phyloP scores from a whole-genome alignment of 352 stramenopile species.

The Phytopythium sindhum region DNA sequence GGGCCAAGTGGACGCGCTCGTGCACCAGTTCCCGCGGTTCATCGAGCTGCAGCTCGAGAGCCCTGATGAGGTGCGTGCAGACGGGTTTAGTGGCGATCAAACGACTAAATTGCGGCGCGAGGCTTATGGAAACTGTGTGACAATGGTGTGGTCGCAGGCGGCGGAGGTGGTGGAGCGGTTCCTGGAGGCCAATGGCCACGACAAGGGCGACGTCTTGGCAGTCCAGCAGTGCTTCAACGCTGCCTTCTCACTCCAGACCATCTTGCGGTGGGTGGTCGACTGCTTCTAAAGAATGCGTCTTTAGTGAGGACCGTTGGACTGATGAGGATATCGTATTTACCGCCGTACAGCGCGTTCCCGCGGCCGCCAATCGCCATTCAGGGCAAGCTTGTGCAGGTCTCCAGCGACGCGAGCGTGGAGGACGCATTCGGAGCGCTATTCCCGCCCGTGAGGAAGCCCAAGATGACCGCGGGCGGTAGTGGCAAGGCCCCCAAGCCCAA shows the following conservation, averaged over 20 bases:
- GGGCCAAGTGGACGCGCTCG: conserved; percentile 46
- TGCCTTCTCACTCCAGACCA: conserved; percentile 71
- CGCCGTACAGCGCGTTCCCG: conserved; percentile 45
- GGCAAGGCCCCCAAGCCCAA: conserved; percentile 20
- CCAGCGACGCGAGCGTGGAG: conserved; percentile 33
- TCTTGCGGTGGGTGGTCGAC: conserved; percentile 41
- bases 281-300: no score
- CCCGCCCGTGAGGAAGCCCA: conserved; percentile 13
- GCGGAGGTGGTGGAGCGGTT: conserved; percentile 48
- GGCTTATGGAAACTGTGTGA: no score
- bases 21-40: conserved; percentile 75
- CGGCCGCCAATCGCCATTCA: conserved; percentile 44
- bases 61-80: conserved; percentile 26
- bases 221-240: conserved; percentile 78
- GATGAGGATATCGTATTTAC: background rate
- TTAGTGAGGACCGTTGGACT: background rate
- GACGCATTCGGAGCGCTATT: conserved; percentile 52
- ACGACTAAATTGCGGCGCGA: no score
- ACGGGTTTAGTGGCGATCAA: no score
- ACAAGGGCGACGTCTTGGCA: conserved; percentile 22
- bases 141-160: background rate
- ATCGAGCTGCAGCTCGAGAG: conserved; percentile 69
- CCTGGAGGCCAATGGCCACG: conserved; percentile 54
- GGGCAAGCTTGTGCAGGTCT: conserved; percentile 41
- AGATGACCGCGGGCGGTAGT: background rate